These are phyloP conservation scores for Lactifluus volemus DNA, from an alignment of 768 basidiomycete species.

Conservation along the genomic window DNA sequence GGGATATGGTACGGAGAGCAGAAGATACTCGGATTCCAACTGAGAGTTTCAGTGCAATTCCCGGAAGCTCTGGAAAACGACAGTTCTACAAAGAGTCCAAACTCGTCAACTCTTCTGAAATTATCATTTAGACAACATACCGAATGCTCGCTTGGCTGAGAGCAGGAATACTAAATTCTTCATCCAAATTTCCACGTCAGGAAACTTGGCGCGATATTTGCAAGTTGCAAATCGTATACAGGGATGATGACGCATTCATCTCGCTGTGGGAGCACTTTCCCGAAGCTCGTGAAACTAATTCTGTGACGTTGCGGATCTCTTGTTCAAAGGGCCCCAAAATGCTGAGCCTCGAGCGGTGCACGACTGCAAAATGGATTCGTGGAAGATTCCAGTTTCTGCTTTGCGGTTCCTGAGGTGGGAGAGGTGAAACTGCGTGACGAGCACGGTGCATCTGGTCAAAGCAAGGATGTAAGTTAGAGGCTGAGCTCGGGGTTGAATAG, in stretches of 20 bases:
- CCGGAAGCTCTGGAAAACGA: conserved; percentile 38
- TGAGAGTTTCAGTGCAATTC: conserved; percentile 41
- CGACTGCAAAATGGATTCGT: conserved; percentile 38
- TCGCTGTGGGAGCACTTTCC: conserved; percentile 24
- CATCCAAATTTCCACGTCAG: conserved; percentile 34
- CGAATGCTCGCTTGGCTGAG: conserved; percentile 47
- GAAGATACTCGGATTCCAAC: conserved; percentile 53
- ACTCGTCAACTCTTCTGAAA: not conserved
- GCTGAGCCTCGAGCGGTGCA: conserved; percentile 31
- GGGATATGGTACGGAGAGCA: conserved; percentile 48
- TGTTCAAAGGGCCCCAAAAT: conserved; percentile 38
- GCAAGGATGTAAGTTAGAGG: not conserved
- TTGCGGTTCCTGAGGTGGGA: conserved; percentile 7
- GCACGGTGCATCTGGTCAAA: conserved; percentile 46
- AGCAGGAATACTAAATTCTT: conserved; percentile 35
- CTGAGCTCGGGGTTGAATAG: not conserved
- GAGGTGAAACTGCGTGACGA: conserved; percentile 28
- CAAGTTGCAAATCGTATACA: conserved; percentile 45
- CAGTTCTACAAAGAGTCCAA: conserved; percentile 28
- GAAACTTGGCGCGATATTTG: conserved; percentile 38
- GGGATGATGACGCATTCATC: conserved; percentile 35
- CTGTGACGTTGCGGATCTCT: conserved; percentile 28
- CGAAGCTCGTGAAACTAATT: conserved; percentile 28
- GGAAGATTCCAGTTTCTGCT: conserved; percentile 44
- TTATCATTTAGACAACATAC: conserved; percentile 24